These are phyloP conservation scores for Xerocomus potaroensis DNA, from an alignment of 768 basidiomycete genomes.

Conservation along the genomic window DNA sequence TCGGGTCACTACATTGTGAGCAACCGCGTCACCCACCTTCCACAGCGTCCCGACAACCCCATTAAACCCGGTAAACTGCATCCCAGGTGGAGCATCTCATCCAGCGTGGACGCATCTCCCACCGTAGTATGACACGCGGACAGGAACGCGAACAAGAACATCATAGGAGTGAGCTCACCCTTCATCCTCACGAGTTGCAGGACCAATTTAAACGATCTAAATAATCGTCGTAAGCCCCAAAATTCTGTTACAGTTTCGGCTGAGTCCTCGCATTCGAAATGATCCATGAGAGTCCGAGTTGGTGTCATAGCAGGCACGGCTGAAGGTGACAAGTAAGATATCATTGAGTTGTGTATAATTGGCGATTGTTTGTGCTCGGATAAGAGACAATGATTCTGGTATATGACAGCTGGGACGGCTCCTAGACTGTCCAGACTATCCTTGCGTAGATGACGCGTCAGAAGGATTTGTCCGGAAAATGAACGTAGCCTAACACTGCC, in stretches of 20 bases:
- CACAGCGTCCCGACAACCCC: too few relatives aligned
- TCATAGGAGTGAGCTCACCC: slow-evolving; percentile 49
- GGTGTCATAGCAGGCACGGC: slow-evolving; percentile 43
- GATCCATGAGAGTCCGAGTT: slow-evolving; percentile 46
- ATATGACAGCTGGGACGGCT: slow-evolving; percentile 9
- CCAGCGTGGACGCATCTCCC: too few relatives aligned
- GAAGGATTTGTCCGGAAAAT: slow-evolving; percentile 1
- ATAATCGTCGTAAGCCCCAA: not conserved
- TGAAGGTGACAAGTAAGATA: slow-evolving; percentile 45
- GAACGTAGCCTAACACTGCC: slow-evolving; percentile 9
- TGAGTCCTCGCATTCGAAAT: slow-evolving; percentile 48
- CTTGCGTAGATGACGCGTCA: not conserved
- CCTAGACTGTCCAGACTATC: not conserved
- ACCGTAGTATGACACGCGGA: too few relatives aligned
- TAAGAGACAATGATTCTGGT: slow-evolving; percentile 20
- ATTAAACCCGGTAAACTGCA: too few relatives aligned
- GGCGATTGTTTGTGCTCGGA: slow-evolving; percentile 14
- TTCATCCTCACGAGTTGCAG: slow-evolving; percentile 41
- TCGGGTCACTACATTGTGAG: too few relatives aligned
- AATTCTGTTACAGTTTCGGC: not conserved
- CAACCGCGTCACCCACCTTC: too few relatives aligned
- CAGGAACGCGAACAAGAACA: slow-evolving; percentile 42
- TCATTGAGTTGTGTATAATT: slow-evolving; percentile 38
- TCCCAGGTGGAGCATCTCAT: too few relatives aligned
- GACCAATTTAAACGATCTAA: slow-evolving; percentile 48